Evolutionary conservation across 2,329 filamentous ascomycete genomes (phyloP).

Genomic region (Aspergillus sclerotialis): DNA sequence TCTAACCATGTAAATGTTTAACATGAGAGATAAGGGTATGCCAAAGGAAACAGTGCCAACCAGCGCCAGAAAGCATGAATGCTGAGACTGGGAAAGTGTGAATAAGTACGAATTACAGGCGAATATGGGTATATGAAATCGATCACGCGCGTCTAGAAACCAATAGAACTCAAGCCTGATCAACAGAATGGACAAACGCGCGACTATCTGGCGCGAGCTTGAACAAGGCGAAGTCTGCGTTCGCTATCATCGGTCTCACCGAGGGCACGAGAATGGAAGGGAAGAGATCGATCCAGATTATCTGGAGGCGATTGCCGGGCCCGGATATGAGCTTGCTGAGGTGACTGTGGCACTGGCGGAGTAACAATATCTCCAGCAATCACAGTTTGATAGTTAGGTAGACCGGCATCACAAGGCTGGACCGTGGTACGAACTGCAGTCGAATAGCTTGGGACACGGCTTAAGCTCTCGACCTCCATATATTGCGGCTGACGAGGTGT

Average conservation of each 20-base stretch:
- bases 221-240: conserved; percentile 32
- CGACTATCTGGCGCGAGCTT: conserved; percentile 26
- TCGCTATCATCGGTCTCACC: conserved; percentile 31
- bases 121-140: too few species aligned
- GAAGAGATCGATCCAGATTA: conserved; percentile 18
- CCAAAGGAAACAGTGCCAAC: background rate
- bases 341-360: conserved; percentile 25
- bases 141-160: too few species aligned
- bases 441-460: conserved; percentile 69
- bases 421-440: conserved; percentile 64
- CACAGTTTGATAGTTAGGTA: conserved; percentile 63
- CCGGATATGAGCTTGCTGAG: conserved; percentile 33
- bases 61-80: background rate
- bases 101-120: too few species aligned
- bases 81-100: background rate
- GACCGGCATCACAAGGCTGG: conserved; percentile 43
- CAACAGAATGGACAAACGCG: too few species aligned
- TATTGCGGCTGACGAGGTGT: conserved; percentile 38
- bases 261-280: conserved; percentile 18
- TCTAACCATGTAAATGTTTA: background rate
- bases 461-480: conserved; percentile 57
- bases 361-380: conserved; percentile 20
- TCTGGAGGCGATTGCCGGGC: conserved; percentile 23
- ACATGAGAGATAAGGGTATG: background rate
- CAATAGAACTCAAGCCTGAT: too few species aligned